Base-by-base conservation (phyloP, 345 rosid species). In the Eucalyptus pauciflora region DNA sequence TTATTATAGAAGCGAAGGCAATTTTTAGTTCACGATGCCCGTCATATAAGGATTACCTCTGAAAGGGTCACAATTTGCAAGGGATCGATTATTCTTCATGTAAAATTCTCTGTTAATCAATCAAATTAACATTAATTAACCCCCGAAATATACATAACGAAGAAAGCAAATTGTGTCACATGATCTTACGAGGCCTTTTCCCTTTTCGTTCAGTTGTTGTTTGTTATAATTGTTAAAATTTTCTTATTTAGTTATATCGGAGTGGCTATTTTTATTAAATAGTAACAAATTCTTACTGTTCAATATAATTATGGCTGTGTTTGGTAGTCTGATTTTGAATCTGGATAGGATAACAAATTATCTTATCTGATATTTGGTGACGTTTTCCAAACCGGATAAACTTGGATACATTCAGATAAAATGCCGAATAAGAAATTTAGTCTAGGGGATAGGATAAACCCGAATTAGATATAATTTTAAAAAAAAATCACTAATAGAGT, bases 321-420 rank as follows among this genome's bases (percentile, higher is more conserved):
- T 56, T 56, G 62, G 29, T 10, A 56, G 13, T 56, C 1, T 0
- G 0, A 56, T 22, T 9, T 56, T 56, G 62, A 22, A 24, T 56
- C 0, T 56, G 1, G 29, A 56, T 56, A 10, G 0, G 13, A 56
- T 56, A 56, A 56, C 13, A 22, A 52, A 52, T 56, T 56, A 56
- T 56, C 29, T 22, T 0, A 56, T 56, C 1, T 0, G 6, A 24
- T 56, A 24, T 56, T 56, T 56, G 62, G 6, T 56, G 62, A 56
- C 1, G 0, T 22, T 56, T 24, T 56, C 1, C 0, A 0, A 24
- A 56, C 3, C 0, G 0, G 62, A 56, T 56, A 56, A 56, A 10
- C 0, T 24, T 24, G 20, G 27, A 24, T 56, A 56, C 0, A 24
- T 56, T 24, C 0, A 24, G 3, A 56, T 24, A 56, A 9, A 56